Base-by-base conservation (phyloP, 768 basidiomycete genomes). In the Fomitopsis serialis region DNA sequence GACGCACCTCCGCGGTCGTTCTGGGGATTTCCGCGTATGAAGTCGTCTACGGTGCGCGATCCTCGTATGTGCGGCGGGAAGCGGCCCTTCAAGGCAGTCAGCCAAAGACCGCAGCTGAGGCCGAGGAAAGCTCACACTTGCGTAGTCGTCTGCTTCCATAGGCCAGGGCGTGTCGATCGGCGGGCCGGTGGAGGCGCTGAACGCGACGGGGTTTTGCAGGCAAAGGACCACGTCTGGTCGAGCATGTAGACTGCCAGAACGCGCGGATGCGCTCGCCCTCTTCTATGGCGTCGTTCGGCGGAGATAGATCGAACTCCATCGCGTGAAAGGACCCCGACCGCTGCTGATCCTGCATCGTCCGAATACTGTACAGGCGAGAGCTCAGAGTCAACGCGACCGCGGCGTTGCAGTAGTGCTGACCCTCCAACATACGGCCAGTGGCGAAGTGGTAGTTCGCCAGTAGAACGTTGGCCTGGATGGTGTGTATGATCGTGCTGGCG, bases 401-500 rank as follows among this genome's bases (percentile, higher is more conserved):
- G 1, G 66, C 66, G 46, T 60, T 60, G 40, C 57, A 46, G 36
- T 71, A 68, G 46, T 69, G 66, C 42, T 61, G 59, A 2, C 64
- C 70, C 35, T 71, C 70, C 4, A 65, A 46, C 47, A 63, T 50
- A 22, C 65, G 64, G 4, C 67, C 66, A 23, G 53, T 47, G 11
- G 57, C 52, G 50, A 67, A 63, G 58, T 61, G 63, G 48, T 71
- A 72, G 42, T 57, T 45, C 0, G 63, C 62, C 17, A 72, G 66
- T 3, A 72, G 61, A 9, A 72, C 60, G 48, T 69, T 64, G 3
- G 70, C 59, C 44, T 72, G 70, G 4, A 72, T 60, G 10, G 55
- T 61, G 37, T 66, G 56, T 46, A 69, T 61, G 48, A 81, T 69
- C 60, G 53, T 70, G 63, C 54, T 70, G 55, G 59, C 75, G 58